Conservation (phyloP, 2,329 filamentous ascomycete genomes). For the Epicoccum nigrum region DNA sequence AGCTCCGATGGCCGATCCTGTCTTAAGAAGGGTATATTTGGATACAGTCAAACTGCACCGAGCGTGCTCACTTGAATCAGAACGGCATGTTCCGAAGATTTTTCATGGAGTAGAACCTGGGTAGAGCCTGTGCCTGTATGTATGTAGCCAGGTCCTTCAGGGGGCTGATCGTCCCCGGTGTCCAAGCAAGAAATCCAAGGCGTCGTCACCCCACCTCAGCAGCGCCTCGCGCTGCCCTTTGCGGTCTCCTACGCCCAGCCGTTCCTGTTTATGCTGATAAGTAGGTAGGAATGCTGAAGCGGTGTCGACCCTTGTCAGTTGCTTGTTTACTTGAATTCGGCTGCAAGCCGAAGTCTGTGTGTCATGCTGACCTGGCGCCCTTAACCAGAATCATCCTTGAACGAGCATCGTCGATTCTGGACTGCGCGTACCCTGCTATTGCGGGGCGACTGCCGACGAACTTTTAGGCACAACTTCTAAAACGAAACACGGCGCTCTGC, state of each 20-base stretch:
- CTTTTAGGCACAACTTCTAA: neutral
- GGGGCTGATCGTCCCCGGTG: constrained; percentile 9
- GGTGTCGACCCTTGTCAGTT: constrained; percentile 3
- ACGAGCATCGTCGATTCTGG: neutral
- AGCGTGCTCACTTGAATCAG: neutral
- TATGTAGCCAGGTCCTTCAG: constrained; percentile 11
- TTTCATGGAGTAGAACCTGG: neutral
- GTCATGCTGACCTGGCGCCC: constrained; percentile 2
- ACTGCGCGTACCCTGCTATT: neutral
- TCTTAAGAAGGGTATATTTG: neutral
- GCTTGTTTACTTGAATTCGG: neutral
- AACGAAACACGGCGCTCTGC: too few species aligned
- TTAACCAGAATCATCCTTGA: neutral
- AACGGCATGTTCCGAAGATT: neutral
- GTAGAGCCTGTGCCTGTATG: constrained; percentile 16
- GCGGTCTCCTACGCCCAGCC: neutral
- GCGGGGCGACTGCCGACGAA: neutral
- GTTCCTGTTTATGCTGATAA: neutral
- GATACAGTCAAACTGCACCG: neutral
- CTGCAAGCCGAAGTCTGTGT: neutral
- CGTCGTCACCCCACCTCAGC: constrained; percentile 12
- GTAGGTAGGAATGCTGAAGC: too few species aligned
- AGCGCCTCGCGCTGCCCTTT: constrained; percentile 8
- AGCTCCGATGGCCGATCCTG: neutral
- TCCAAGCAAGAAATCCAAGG: constrained; percentile 9